Evolutionary conservation across 2,329 filamentous ascomycete species (phyloP).

Genomic region (Balansia obtecta): DNA sequence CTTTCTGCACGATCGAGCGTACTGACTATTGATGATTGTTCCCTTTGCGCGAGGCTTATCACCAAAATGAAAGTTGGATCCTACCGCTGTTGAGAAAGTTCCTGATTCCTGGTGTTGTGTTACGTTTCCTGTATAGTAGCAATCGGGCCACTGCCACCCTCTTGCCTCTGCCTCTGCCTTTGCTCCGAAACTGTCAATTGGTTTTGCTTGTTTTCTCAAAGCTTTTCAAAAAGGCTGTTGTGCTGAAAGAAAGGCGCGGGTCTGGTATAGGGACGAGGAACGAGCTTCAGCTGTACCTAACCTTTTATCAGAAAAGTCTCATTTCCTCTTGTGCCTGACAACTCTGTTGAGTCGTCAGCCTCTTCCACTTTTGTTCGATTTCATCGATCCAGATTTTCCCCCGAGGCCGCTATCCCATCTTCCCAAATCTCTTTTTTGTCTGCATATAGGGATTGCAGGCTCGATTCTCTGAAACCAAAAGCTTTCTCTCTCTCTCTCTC

Average conservation of each 20-base stretch:
- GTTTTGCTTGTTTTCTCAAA: not conserved
- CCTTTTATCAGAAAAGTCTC: conserved; percentile 11
- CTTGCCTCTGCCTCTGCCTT: not conserved
- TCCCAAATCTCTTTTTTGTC: not conserved
- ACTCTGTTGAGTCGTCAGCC: conserved; percentile 3
- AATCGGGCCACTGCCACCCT: not conserved
- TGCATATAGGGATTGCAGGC: not conserved
- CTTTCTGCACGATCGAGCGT: not conserved
- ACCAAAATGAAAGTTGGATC: not conserved
- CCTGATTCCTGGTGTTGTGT: not conserved
- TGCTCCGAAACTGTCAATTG: not conserved
- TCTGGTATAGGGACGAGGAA: conserved; percentile 4
- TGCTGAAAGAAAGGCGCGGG: not conserved
- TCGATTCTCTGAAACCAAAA: not conserved
- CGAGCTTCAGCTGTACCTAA: conserved; percentile 12
- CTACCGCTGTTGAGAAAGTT: not conserved
- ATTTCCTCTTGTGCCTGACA: conserved; percentile 9
- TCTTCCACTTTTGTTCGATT: conserved; percentile 3
- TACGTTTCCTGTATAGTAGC: not conserved
- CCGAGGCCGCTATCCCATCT: not conserved
- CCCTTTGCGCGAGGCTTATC: not conserved
- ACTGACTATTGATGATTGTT: not conserved
- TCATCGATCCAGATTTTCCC: not conserved
- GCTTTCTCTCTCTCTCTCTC: not conserved
- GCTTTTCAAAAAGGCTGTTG: not conserved